These are phyloP conservation scores for Nothopassalora personata DNA, from an alignment of 2,329 filamentous ascomycete species.

Conservation along the genomic window DNA sequence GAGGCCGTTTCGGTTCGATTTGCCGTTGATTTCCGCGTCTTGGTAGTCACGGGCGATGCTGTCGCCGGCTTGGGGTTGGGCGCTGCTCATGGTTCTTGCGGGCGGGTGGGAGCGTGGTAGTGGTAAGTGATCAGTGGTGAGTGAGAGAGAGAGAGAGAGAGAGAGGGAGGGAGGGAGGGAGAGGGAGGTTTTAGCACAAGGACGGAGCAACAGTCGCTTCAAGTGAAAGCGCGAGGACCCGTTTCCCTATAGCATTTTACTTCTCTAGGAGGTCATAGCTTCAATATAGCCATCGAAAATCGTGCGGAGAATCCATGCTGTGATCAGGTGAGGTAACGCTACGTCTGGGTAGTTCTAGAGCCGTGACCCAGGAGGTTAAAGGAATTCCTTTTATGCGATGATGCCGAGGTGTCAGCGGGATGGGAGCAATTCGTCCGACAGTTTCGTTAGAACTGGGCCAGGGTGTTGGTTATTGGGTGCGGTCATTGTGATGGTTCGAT, in stretches of 20 bases:
- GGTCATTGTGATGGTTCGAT: background rate
- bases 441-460: background rate
- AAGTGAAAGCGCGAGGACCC: background rate
- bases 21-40: slow-evolving; percentile 14
- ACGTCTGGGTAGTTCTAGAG: background rate
- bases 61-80: slow-evolving; percentile 2
- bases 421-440: background rate
- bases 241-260: background rate
- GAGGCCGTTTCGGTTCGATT: background rate
- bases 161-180: no score
- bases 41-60: slow-evolving; percentile 18
- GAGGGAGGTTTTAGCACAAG: background rate
- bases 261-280: background rate
- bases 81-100: background rate
- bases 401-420: background rate
- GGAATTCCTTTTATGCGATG: background rate
- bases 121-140: no score
- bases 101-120: no score
- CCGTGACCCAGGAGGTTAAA: background rate
- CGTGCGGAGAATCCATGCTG: background rate
- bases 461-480: background rate
- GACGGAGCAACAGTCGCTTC: background rate
- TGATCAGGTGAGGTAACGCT: background rate
- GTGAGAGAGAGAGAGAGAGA: no score
- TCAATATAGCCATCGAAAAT: background rate